These are phyloP conservation scores for Pleurotus tuoliensis DNA, from an alignment of 768 basidiomycete species.

Conservation along the genomic window DNA sequence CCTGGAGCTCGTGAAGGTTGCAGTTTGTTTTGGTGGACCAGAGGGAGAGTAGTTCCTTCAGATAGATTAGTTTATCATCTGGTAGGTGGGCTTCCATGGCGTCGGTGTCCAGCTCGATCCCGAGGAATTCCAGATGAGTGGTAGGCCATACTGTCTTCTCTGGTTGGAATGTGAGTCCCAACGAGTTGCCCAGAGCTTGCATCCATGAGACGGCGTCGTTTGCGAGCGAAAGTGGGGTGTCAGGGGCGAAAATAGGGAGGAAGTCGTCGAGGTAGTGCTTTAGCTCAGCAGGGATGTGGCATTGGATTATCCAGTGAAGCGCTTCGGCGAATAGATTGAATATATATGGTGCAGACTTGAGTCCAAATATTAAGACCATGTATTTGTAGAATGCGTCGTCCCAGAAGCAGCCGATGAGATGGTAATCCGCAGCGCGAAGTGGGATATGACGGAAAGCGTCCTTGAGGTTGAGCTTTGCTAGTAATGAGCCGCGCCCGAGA, in stretches of 20 bases:
- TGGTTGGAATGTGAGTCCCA: conserved; percentile 27
- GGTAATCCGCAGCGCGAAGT: conserved; percentile 18
- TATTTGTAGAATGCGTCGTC: neutral
- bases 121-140: neutral
- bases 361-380: conserved; percentile 25
- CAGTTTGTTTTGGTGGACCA: too few relatives aligned
- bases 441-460: conserved; percentile 10
- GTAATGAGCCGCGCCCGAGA: neutral
- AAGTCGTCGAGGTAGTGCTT: conserved; percentile 35
- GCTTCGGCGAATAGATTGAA: too few relatives aligned
- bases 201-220: conserved; percentile 25
- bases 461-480: conserved; percentile 10
- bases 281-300: conserved; percentile 25
- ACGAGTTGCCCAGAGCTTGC: conserved; percentile 18
- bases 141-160: conserved; percentile 23
- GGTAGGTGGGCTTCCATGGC: conserved; percentile 31
- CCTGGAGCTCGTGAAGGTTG: too few relatives aligned
- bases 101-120: neutral
- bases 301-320: neutral
- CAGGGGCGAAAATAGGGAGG: conserved; percentile 19
- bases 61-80: conserved; percentile 23
- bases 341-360: conserved; percentile 23
- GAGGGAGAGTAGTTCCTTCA: conserved; percentile 18
- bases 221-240: neutral
- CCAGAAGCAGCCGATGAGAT: conserved; percentile 12